phyloP scores from a whole-genome alignment of 176 grass and related monocot genomes.

The Thalia dealbata region DNA sequence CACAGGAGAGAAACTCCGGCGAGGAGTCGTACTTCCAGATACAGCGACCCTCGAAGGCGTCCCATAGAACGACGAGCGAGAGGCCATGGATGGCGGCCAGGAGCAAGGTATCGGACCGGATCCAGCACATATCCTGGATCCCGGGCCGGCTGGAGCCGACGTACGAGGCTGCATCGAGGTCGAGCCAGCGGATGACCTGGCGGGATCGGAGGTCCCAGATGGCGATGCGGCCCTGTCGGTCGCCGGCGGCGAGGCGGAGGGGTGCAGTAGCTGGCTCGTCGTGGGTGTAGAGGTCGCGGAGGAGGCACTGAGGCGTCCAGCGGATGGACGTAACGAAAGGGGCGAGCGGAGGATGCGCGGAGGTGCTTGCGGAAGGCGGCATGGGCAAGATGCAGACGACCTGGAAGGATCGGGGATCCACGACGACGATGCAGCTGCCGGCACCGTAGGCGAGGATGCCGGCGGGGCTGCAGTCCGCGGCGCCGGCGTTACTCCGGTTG shows the following conservation, averaged over 20 bases:
- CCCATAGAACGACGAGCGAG: slow-evolving; percentile 79
- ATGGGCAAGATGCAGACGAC: slow-evolving; percentile 80
- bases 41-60: slow-evolving; percentile 40
- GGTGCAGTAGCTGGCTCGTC: slow-evolving; percentile 46
- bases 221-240: slow-evolving; percentile 83
- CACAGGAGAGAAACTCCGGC: slow-evolving; percentile 83
- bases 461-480: slow-evolving; percentile 67
- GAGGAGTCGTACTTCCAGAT: slow-evolving; percentile 92
- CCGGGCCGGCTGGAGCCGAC: slow-evolving; percentile 33
- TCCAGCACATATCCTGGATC: slow-evolving; percentile 92
- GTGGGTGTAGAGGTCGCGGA: slow-evolving; percentile 23
- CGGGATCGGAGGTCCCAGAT: slow-evolving; percentile 72
- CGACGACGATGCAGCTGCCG: slow-evolving; percentile 71
- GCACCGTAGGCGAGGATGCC: slow-evolving; percentile 87
- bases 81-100: slow-evolving; percentile 76
- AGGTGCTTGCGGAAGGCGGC: slow-evolving; percentile 36
- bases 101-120: slow-evolving; percentile 70
- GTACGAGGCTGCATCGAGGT: slow-evolving; percentile 42
- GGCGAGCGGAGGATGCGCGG: slow-evolving; percentile 22
- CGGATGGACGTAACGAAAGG: slow-evolving; percentile 39
- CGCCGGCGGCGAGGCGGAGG: slow-evolving; percentile 64
- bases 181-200: slow-evolving; percentile 60
- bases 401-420: slow-evolving; percentile 88
- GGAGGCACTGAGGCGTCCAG: slow-evolving; percentile 36
- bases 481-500: slow-evolving; percentile 74